A percentile compares a stretch with the other conserved stretches of the same genome.
Evolutionary conservation across 306 rosid species (phyloP).

Genomic region (Geum urbanum): DNA sequence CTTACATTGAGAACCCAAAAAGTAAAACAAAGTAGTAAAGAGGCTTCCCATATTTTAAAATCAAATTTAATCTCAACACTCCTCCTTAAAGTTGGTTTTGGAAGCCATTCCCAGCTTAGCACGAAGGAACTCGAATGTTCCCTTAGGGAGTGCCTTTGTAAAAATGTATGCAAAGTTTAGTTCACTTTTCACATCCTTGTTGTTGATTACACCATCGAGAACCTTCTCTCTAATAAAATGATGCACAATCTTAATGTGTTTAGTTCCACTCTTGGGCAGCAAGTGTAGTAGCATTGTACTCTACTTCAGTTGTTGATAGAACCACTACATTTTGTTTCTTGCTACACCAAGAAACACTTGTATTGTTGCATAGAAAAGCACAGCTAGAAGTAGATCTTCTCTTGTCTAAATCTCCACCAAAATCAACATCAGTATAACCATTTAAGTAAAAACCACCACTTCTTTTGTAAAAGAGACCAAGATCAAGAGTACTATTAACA

Average conservation of each 20-base stretch:
- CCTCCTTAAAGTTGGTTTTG: neutral
- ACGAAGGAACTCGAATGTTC: neutral
- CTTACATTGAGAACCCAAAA: no score
- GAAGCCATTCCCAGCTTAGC: neutral
- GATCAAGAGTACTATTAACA: neutral
- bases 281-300: no score
- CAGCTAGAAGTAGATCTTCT: neutral
- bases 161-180: neutral
- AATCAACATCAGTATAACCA: neutral
- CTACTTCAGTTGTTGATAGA: neutral
- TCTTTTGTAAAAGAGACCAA: neutral
- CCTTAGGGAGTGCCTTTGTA: neutral
- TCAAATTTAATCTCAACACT: neutral
- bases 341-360: neutral
- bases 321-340: neutral
- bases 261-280: no score
- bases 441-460: neutral
- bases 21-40: no score
- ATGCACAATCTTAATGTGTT: slow-evolving; percentile 15
- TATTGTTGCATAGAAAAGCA: neutral
- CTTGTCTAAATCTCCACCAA: neutral
- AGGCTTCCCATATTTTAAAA: neutral
- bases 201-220: neutral
- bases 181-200: neutral
- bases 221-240: slow-evolving; percentile 13